phyloP scores from a whole-genome alignment of 257 asterid genomes.

The Solanum infundibuliforme region DNA sequence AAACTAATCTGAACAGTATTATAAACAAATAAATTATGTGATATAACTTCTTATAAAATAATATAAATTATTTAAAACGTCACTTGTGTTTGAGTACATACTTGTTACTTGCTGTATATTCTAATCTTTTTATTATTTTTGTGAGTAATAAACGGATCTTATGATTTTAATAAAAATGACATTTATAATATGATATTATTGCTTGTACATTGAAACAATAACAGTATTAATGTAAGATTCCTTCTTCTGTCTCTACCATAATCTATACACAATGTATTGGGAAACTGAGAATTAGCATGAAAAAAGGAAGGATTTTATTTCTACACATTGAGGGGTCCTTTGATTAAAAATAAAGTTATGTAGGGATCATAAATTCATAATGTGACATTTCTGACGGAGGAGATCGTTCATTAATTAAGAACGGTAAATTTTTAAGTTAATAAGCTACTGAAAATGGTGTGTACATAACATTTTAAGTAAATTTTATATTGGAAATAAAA shows the following conservation, averaged over 20 bases:
- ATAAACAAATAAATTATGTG: neutral
- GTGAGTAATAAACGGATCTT: neutral
- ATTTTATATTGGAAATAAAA: neutral
- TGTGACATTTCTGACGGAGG: neutral
- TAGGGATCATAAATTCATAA: neutral
- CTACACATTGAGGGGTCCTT: neutral
- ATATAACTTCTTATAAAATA: neutral
- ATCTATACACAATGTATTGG: conserved; percentile 5
- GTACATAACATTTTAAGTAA: neutral
- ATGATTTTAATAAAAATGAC: neutral
- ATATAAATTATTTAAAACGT: neutral
- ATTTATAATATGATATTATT: neutral
- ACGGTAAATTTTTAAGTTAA: neutral
- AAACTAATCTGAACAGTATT: neutral
- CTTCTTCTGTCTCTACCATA: conserved; percentile 1
- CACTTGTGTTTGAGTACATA: neutral
- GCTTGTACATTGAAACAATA: neutral
- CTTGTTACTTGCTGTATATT: neutral
- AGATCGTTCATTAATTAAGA: neutral
- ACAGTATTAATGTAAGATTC: conserved; percentile 18
- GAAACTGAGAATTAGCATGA: neutral
- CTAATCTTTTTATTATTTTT: neutral
- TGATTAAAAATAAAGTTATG: neutral
- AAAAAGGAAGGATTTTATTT: neutral
- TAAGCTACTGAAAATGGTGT: neutral